Percentiles rank a stretch among this genome's conserved stretches.
Conservation (phyloP, 179 eudicot species). For the Corrigiola litoralis region DNA sequence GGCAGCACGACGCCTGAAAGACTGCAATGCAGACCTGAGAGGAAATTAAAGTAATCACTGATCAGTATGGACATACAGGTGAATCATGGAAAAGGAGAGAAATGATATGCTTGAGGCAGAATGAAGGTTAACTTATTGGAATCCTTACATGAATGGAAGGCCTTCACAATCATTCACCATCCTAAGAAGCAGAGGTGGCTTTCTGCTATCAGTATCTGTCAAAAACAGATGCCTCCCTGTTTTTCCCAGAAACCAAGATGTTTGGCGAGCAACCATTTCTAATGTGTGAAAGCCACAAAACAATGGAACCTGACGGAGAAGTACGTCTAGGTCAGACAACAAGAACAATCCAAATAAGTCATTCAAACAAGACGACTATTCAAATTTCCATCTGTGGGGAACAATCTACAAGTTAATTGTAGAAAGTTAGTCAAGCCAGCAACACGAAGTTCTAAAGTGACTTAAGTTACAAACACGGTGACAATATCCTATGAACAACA, state of each 20-base stretch:
- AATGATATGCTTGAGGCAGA: not conserved
- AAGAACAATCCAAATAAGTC: not conserved
- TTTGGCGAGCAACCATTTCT: slow-evolving; percentile 54
- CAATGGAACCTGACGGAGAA: slow-evolving; percentile 62
- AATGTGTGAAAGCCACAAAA: slow-evolving; percentile 60
- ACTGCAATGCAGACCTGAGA: slow-evolving; percentile 75
- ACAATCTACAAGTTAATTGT: too few species aligned
- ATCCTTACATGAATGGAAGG: slow-evolving; percentile 67
- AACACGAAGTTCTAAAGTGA: too few species aligned
- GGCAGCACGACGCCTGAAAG: slow-evolving; percentile 71
- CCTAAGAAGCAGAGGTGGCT: slow-evolving; percentile 71
- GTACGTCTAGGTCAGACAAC: too few species aligned
- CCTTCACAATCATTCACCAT: slow-evolving; percentile 66
- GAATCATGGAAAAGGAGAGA: not conserved
- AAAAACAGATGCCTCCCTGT: slow-evolving; percentile 61
- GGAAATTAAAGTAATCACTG: not conserved
- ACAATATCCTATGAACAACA: too few species aligned
- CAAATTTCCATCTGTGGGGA: not conserved
- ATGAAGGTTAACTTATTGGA: not conserved
- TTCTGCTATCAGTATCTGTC: slow-evolving; percentile 54
- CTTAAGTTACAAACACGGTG: too few species aligned
- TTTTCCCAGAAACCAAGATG: slow-evolving; percentile 74
- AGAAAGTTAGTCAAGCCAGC: too few species aligned
- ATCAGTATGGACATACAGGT: not conserved
- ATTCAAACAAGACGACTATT: not conserved